Evolutionary conservation across 768 basidiomycete species (phyloP).

Genomic region (Boletus sp.): DNA sequence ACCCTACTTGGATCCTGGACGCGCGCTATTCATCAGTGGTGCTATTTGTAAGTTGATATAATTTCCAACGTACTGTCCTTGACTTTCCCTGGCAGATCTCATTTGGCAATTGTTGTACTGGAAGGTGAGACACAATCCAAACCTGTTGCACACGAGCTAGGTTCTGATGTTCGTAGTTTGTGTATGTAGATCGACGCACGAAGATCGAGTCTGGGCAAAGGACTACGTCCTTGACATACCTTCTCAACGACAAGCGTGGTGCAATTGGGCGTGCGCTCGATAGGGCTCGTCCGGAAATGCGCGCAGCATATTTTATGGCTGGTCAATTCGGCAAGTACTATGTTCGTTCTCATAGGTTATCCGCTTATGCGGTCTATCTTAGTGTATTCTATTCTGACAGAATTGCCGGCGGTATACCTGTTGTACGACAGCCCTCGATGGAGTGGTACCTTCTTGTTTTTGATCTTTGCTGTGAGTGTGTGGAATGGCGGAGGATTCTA

Average conservation of each 20-base stretch:
- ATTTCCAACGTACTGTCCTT: conserved; percentile 9
- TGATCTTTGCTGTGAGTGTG: conserved; percentile 81
- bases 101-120: conserved; percentile 94
- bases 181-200: conserved; percentile 79
- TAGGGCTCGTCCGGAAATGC: conserved; percentile 54
- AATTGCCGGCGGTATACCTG: conserved; percentile 78
- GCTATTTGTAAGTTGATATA: conserved; percentile 64
- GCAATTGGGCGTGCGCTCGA: conserved; percentile 72
- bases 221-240: conserved; percentile 84
- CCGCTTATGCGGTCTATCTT: conserved; percentile 6
- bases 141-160: background rate
- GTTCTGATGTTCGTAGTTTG: conserved; percentile 48
- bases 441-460: conserved; percentile 73
- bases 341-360: background rate
- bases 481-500: conserved; percentile 98
- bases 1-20: conserved; percentile 64
- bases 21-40: conserved; percentile 74
- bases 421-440: conserved; percentile 78
- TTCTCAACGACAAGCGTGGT: conserved; percentile 85
- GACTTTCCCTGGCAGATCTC: conserved; percentile 53
- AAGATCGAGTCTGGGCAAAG: conserved; percentile 93
- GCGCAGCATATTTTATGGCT: conserved; percentile 73
- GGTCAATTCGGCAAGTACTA: conserved; percentile 72
- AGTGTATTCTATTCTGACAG: conserved; percentile 86
- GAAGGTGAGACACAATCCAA: conserved; percentile 53